These are phyloP conservation scores for Saccharomycopsis olivae DNA, from an alignment of 805 yeast genomes.

Conservation along the genomic window DNA sequence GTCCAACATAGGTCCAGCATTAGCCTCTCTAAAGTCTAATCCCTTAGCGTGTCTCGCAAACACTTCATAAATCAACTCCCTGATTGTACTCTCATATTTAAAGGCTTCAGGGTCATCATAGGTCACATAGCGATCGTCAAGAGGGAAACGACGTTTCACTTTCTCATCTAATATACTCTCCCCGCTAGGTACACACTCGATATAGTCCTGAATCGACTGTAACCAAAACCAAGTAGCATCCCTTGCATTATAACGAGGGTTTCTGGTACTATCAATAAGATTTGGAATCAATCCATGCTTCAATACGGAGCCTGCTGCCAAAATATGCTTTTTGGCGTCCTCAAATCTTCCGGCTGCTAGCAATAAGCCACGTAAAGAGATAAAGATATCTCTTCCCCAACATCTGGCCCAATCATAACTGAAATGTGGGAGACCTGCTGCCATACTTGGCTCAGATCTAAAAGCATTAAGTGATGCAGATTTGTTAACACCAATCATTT, in stretches of 20 bases:
- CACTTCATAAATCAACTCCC: constrained; percentile 75
- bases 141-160: constrained; percentile 78
- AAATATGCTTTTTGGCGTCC: constrained; percentile 71
- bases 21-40: constrained; percentile 82
- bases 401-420: constrained; percentile 88
- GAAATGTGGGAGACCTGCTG: constrained; percentile 96
- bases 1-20: constrained; percentile 84
- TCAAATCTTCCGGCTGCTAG: constrained; percentile 68
- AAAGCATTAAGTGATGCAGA: constrained; percentile 68
- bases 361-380: constrained; percentile 73
- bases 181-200: constrained; percentile 59
- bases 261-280: constrained; percentile 81
- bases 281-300: constrained; percentile 96
- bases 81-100: constrained; percentile 53
- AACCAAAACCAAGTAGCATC: constrained; percentile 96
- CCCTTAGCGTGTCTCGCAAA: constrained; percentile 84
- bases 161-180: constrained; percentile 51
- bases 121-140: constrained; percentile 70
- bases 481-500: constrained; percentile 69
- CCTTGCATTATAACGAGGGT: constrained; percentile 91
- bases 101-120: constrained; percentile 68
- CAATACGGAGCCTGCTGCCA: constrained; percentile 80
- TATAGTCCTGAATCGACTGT: constrained; percentile 82
- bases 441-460: constrained; percentile 58
- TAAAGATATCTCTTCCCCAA: constrained; percentile 97